A percentile compares a stretch with the other conserved stretches of the same genome.
These are phyloP conservation scores for Nemania serpens DNA, from an alignment of 2,329 filamentous ascomycete species.

Conservation along the genomic window DNA sequence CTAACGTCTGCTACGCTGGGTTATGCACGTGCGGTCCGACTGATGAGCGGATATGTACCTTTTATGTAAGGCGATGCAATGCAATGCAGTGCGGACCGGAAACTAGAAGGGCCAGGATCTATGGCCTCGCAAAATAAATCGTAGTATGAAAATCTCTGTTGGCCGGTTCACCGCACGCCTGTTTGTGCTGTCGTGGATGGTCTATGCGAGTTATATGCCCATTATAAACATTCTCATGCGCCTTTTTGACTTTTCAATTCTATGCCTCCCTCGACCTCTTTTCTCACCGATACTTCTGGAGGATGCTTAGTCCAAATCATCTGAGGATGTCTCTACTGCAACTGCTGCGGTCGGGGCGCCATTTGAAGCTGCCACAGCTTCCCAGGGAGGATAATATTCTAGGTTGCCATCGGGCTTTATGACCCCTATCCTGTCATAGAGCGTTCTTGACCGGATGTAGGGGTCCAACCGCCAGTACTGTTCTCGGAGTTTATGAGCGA, in stretches of 20 bases:
- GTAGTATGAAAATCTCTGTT: not conserved
- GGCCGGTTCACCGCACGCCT: not conserved
- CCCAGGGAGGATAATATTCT: conserved; percentile 65
- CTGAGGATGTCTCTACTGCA: conserved; percentile 45
- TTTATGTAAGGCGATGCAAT: not conserved
- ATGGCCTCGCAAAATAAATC: not conserved
- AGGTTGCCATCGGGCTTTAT: conserved; percentile 70
- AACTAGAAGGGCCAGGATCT: not conserved
- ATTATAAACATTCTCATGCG: conserved; percentile 4
- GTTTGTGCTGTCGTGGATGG: not conserved
- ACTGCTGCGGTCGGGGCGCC: conserved; percentile 32
- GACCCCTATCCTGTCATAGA: conserved; percentile 82
- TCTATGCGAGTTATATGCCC: conserved; percentile 12
- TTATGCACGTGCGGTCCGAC: not conserved
- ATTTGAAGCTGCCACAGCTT: conserved; percentile 28
- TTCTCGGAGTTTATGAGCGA: conserved; percentile 67
- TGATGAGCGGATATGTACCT: conserved; percentile 10
- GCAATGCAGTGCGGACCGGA: not conserved
- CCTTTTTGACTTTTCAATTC: not conserved
- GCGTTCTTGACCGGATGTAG: conserved; percentile 78
- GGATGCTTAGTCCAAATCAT: conserved; percentile 51
- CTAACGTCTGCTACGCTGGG: not conserved
- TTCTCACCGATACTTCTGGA: not conserved
- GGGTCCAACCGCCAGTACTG: conserved; percentile 93
- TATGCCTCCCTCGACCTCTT: not conserved